These are phyloP conservation scores for Vitellaria paradoxa DNA, from an alignment of 179 eudicot species.

Conservation along the genomic window DNA sequence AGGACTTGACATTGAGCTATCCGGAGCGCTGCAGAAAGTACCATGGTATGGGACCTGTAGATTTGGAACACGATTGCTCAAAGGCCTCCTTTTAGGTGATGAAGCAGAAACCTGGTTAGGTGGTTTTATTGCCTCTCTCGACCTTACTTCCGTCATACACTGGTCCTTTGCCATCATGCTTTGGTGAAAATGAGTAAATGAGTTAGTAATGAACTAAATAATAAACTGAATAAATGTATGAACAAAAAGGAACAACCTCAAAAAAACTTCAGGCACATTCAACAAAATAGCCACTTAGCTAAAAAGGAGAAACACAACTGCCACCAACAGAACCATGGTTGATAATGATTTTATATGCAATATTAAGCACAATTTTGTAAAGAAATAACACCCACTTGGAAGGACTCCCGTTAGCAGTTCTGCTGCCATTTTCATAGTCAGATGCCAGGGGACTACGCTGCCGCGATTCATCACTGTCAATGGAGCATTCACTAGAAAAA, in stretches of 20 bases:
- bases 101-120: constrained; percentile 38
- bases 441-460: constrained; percentile 41
- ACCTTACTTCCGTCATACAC: constrained; percentile 28
- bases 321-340: not conserved
- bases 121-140: constrained; percentile 47
- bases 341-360: not conserved
- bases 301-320: not conserved
- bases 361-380: too few relatives aligned
- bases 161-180: constrained; percentile 57
- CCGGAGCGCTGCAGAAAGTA: constrained; percentile 78
- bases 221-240: not conserved
- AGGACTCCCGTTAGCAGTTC: constrained; percentile 43
- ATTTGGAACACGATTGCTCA: constrained; percentile 60
- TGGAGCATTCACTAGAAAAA: constrained; percentile 53
- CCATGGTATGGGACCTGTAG: constrained; percentile 71
- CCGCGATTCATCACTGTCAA: constrained; percentile 56
- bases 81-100: constrained; percentile 61
- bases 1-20: constrained; percentile 91
- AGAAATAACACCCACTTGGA: constrained; percentile 37
- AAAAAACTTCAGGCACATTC: not conserved
- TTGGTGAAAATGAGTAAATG: constrained; percentile 19
- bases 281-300: not conserved
- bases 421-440: constrained; percentile 47
- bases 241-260: not conserved
- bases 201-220: constrained; percentile 2